Base-by-base conservation (phyloP, 2,329 filamentous ascomycete genomes). In the Aspergillus chevalieri region DNA sequence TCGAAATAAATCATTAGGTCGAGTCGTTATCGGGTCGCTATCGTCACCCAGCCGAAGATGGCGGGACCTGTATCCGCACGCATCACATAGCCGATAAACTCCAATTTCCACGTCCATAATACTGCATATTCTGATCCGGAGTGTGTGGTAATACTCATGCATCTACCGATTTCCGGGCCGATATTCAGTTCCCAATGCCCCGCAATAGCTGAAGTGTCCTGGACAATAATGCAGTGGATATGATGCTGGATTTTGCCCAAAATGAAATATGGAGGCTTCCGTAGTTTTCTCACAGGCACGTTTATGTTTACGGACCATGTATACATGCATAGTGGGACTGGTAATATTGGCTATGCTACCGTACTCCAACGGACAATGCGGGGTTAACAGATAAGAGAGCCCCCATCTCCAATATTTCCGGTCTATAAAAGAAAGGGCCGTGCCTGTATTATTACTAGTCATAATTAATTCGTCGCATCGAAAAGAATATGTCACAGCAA, bases 121-220 rank as follows among this genome's bases (percentile, higher is more conserved):
- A 19, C 7, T 17, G 12, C 2, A 10, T 26, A 36, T 5, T 8
- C 14, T 2, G 6, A 6, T 1, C 4, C 3, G 15, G 4, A 10
- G 34, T 19, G 52, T 33, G 55, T 59, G 54, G 54, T 36, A 52
- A 48, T 52, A 53, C n/a, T 1, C 0, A 8, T 9, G n/a, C 39
- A 58, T 14, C 44, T 57, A 44, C 52, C 55, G 56, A 59, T 21
- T 12, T 12, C 44, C 55, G 54, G 51, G 48, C 57, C 56, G 56
- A 58, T 52, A 33, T 52, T 36, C 30, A 38, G 17, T n/a, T 41
- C 8, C 6, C 7, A 19, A 8, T 17, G 10, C 38, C 38, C 15
- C 34, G 34, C 34, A n/a, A 36, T 36, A 9, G n/a, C 4, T 30
- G 10, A 12, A 30, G 9, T 12, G 10, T 12, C 26, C 10, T 10